Percentiles rank a stretch among this genome's conserved stretches.
These are phyloP conservation scores for Panicum virgatum DNA, from an alignment of 202 grass and related monocot species.

Conservation along the genomic window DNA sequence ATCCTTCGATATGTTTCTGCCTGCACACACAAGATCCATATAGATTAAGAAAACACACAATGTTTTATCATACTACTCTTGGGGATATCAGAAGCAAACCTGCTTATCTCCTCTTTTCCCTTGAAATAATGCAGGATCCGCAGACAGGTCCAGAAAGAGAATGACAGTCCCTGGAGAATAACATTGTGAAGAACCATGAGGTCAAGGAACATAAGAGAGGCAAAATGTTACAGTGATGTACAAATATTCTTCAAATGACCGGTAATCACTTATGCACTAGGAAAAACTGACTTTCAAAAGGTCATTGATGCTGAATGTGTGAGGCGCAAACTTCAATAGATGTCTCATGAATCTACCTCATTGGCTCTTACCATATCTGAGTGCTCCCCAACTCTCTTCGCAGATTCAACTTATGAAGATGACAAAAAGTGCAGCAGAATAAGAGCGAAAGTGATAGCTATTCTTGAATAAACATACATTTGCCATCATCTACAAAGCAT, in stretches of 20 bases:
- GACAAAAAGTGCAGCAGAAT: background rate
- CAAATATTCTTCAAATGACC: background rate
- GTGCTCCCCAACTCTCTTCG: background rate
- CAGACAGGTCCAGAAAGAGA: slow-evolving; percentile 83
- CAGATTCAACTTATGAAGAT: slow-evolving; percentile 13
- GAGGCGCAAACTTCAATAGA: slow-evolving; percentile 11
- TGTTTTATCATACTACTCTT: slow-evolving; percentile 2
- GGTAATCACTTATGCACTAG: background rate
- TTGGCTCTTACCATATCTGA: background rate
- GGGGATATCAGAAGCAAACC: slow-evolving; percentile 45
- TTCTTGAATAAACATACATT: background rate
- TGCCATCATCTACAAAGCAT: background rate
- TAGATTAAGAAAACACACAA: slow-evolving; percentile 27
- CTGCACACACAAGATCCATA: slow-evolving; percentile 46
- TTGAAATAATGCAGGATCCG: slow-evolving; percentile 79
- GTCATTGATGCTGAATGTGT: background rate
- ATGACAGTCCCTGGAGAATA: slow-evolving; percentile 66
- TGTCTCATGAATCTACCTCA: slow-evolving; percentile 25
- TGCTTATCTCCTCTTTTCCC: slow-evolving; percentile 84
- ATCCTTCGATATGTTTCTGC: slow-evolving; percentile 92
- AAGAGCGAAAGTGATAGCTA: background rate
- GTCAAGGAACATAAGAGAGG: background rate
- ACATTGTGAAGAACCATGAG: slow-evolving; percentile 8
- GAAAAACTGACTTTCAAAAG: background rate
- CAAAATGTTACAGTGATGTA: background rate